These are phyloP conservation scores for Ustilago cynodontis DNA, from an alignment of 1,284 basidiomycete species.

Conservation along the genomic window DNA sequence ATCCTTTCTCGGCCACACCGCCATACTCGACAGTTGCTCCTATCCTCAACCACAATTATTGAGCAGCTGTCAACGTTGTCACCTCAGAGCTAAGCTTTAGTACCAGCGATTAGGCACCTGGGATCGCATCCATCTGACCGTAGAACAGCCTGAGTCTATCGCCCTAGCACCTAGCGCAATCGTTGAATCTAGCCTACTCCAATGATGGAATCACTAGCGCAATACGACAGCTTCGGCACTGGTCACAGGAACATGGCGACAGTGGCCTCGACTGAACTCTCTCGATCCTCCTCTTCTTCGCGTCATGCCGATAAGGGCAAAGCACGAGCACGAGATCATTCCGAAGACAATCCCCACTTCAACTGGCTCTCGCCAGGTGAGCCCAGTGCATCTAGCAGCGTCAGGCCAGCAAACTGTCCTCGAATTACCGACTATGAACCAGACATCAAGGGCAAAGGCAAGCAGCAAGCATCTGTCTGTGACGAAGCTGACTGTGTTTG, in stretches of 20 bases:
- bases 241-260: neutral
- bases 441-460: slow-evolving; percentile 25
- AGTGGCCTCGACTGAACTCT: slow-evolving; percentile 5
- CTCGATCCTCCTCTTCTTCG: neutral
- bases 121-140: neutral
- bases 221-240: slow-evolving; percentile 12
- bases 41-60: no score
- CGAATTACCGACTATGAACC: neutral
- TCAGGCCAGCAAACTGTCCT: neutral
- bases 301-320: slow-evolving; percentile 32
- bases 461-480: neutral
- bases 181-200: no score
- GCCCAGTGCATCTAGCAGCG: slow-evolving; percentile 1
- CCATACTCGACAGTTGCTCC: no score
- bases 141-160: no score
- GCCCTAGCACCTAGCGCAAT: no score
- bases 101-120: no score
- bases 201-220: slow-evolving; percentile 23
- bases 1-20: no score
- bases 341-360: neutral
- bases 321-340: slow-evolving; percentile 17
- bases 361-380: neutral
- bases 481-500: neutral
- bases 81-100: no score
- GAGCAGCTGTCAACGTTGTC: no score